Conservation (phyloP, 2,329 filamentous ascomycete genomes). For the Myriosclerotinia duriaeana region DNA sequence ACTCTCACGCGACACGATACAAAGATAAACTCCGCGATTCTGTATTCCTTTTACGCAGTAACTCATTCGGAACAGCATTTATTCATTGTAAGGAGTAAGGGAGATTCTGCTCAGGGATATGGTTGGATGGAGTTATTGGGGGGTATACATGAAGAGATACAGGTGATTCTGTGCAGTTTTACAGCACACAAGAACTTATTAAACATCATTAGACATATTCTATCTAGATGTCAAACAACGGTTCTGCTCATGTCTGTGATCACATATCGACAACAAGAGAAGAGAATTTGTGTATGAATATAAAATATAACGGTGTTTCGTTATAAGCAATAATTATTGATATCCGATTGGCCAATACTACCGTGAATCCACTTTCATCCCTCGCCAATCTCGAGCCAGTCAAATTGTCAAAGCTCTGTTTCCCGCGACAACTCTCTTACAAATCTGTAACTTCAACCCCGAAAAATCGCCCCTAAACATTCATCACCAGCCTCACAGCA, state of each 20-base stretch:
- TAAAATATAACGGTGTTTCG: too few species aligned
- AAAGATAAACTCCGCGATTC: not conserved
- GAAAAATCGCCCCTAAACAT: constrained; percentile 41
- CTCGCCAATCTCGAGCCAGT: not conserved
- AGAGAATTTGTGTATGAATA: not conserved
- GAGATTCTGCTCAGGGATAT: not conserved
- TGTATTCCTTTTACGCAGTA: not conserved
- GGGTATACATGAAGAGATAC: not conserved
- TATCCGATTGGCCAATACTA: not conserved
- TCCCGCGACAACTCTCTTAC: constrained; percentile 20
- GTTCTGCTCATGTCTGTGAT: too few species aligned
- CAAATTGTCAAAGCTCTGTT: constrained; percentile 19
- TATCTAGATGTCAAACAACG: not conserved
- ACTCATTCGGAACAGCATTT: not conserved
- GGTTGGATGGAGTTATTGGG: not conserved
- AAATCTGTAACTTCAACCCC: constrained; percentile 17
- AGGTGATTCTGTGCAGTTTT: not conserved
- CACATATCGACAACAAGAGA: not conserved
- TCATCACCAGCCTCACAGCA: constrained; percentile 3
- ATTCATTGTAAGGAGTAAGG: constrained; percentile 6
- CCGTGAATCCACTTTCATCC: not conserved
- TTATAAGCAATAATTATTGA: not conserved
- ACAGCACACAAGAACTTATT: not conserved
- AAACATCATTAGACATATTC: not conserved
- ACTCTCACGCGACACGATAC: not conserved